phyloP scores from a whole-genome alignment of 495 filamentous ascomycete species.

The Lasiosphaeria miniovina region DNA sequence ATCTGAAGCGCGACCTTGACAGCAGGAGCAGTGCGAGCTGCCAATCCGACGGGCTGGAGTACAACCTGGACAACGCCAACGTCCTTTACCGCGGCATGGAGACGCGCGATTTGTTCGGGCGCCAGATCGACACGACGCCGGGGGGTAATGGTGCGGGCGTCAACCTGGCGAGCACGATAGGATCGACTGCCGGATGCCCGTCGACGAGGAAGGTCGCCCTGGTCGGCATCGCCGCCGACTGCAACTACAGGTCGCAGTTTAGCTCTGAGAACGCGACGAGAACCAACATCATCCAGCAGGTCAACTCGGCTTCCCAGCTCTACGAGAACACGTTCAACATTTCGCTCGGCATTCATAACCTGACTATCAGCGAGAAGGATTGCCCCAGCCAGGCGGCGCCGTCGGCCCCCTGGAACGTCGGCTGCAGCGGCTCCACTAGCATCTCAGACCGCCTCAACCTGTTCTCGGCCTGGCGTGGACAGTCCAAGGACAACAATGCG shows the following conservation, averaged over 20 bases:
- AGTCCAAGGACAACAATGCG: constrained; percentile 68
- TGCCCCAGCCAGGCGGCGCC: constrained; percentile 66
- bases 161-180: constrained; percentile 79
- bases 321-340: constrained; percentile 94
- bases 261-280: constrained; percentile 55
- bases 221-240: constrained; percentile 91
- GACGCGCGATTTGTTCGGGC: constrained; percentile 37
- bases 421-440: constrained; percentile 56
- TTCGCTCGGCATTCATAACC: constrained; percentile 79
- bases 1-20: constrained; percentile 37
- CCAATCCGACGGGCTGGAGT: constrained; percentile 62
- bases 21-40: constrained; percentile 46
- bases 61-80: constrained; percentile 66
- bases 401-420: constrained; percentile 76
- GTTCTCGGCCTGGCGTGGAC: constrained; percentile 85
- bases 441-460: constrained; percentile 80
- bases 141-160: constrained; percentile 80
- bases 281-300: constrained; percentile 72
- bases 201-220: constrained; percentile 83
- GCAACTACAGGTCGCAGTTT: constrained; percentile 74
- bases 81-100: constrained; percentile 54
- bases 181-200: constrained; percentile 77
- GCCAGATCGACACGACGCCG: constrained; percentile 50
- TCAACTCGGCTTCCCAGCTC: constrained; percentile 81
- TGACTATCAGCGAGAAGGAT: constrained; percentile 65